phyloP scores from a whole-genome alignment of 208 protist species.

The Phytomonas sp. region DNA sequence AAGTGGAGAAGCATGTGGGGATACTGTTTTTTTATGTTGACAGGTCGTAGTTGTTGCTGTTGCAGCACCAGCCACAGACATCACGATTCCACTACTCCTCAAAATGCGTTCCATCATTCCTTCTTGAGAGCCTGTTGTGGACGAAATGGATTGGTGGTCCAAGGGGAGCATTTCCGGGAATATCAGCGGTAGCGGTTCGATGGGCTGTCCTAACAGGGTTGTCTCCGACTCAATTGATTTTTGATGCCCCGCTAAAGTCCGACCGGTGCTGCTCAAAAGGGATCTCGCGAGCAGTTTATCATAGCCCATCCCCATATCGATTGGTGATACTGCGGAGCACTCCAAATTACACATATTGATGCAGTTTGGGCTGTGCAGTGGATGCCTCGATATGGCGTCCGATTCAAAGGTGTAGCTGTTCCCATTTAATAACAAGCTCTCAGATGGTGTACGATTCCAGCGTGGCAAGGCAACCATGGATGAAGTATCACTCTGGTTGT shows the following conservation, averaged over 20 bases:
- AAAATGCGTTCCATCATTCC: neutral
- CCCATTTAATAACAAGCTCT: neutral
- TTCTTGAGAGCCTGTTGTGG: neutral
- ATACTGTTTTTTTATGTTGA: neutral
- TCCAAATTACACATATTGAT: neutral
- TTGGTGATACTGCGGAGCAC: neutral
- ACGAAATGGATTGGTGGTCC: neutral
- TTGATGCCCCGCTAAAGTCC: neutral
- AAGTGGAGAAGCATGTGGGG: neutral
- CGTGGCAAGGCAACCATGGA: neutral
- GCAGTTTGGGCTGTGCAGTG: neutral
- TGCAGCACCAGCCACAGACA: neutral
- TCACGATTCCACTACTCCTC: neutral
- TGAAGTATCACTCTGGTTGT: neutral
- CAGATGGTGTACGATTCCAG: neutral
- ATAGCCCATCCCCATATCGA: neutral
- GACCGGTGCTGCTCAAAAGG: neutral
- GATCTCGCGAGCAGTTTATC: neutral
- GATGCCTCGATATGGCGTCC: too few species aligned
- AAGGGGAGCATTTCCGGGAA: neutral
- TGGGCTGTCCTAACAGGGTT: neutral
- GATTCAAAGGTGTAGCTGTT: too few species aligned
- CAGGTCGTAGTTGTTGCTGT: neutral
- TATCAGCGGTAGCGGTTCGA: neutral
- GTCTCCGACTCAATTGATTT: neutral